Evolutionary conservation across 306 rosid species (phyloP).

Genomic region (Glycine soja): DNA sequence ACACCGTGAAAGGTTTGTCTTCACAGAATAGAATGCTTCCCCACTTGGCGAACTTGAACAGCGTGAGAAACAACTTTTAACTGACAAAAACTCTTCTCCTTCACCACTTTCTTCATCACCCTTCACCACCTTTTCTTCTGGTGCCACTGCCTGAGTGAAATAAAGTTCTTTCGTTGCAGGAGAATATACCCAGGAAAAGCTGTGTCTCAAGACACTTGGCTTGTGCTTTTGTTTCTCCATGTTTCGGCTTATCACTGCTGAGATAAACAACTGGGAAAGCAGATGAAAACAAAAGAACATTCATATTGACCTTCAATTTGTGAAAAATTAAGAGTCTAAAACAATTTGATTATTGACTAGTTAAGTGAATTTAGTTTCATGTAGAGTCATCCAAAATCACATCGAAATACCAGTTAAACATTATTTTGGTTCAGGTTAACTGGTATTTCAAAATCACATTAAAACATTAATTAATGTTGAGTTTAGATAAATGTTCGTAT

Average conservation of each 20-base stretch:
- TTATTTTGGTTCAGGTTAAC: too few species aligned
- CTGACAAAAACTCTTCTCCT: slow-evolving; percentile 66
- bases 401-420: too few species aligned
- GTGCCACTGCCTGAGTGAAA: slow-evolving; percentile 35
- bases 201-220: slow-evolving; percentile 52
- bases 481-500: too few species aligned
- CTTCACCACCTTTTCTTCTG: not conserved
- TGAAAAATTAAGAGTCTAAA: too few species aligned
- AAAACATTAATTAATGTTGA: too few species aligned
- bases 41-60: slow-evolving; percentile 57
- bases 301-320: too few species aligned
- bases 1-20: slow-evolving; percentile 63
- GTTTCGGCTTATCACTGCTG: slow-evolving; percentile 68
- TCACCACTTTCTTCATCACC: not conserved
- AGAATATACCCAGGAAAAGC: slow-evolving; percentile 70
- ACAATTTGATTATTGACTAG: too few species aligned
- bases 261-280: not conserved
- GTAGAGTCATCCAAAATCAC: too few species aligned
- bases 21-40: slow-evolving; percentile 58
- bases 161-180: slow-evolving; percentile 59
- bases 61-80: slow-evolving; percentile 60
- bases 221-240: slow-evolving; percentile 67
- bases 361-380: too few species aligned
- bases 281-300: too few species aligned
- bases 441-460: too few species aligned